Evolutionary conservation across 306 rosid genomes (phyloP).

Genomic region (Malus orientalis): DNA sequence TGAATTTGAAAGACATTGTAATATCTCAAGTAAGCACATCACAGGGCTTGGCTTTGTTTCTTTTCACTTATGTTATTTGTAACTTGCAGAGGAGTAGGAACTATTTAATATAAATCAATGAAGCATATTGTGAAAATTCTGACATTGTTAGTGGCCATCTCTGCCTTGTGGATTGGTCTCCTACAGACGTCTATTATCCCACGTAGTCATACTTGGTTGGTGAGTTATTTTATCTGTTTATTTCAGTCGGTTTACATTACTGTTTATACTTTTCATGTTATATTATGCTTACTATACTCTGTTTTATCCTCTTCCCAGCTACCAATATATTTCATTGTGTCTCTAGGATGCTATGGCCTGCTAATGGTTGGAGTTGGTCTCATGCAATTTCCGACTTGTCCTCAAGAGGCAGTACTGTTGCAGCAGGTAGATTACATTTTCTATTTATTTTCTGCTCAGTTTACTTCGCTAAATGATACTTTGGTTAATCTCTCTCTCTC

Average conservation of each 20-base stretch:
- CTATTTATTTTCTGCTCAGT: neutral
- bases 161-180: slow-evolving; percentile 77
- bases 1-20: neutral
- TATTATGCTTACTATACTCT: slow-evolving; percentile 14
- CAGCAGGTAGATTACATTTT: slow-evolving; percentile 43
- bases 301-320: slow-evolving; percentile 42
- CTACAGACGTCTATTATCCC: slow-evolving; percentile 48
- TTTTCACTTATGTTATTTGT: neutral
- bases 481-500: neutral
- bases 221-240: slow-evolving; percentile 25
- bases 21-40: neutral
- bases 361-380: slow-evolving; percentile 93
- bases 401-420: slow-evolving; percentile 62
- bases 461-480: neutral
- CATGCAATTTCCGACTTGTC: slow-evolving; percentile 79
- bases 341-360: slow-evolving; percentile 88
- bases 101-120: slow-evolving; percentile 24
- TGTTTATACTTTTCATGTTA: neutral
- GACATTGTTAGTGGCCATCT: slow-evolving; percentile 46
- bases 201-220: slow-evolving; percentile 66
- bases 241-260: neutral
- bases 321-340: slow-evolving; percentile 65
- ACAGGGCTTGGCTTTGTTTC: no score
- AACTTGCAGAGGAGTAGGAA: neutral
- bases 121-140: slow-evolving; percentile 76